These are phyloP conservation scores for Singerocomus inundabilis DNA, from an alignment of 1,284 basidiomycete genomes.

Conservation along the genomic window DNA sequence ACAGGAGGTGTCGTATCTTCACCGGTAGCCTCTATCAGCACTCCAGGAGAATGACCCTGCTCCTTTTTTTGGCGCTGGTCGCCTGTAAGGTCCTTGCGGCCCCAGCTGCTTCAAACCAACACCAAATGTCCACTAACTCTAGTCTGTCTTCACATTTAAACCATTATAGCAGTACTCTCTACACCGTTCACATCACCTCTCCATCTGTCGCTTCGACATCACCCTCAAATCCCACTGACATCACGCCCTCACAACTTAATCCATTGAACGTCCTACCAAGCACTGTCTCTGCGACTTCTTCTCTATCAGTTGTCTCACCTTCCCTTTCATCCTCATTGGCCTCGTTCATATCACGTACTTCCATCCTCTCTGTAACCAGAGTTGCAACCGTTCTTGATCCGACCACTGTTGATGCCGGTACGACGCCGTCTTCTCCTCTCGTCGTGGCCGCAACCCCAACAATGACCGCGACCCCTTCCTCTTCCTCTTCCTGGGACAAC, in stretches of 20 bases:
- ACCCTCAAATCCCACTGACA: not conserved
- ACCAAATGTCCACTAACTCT: not conserved
- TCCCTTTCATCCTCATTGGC: not conserved
- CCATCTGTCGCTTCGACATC: not conserved
- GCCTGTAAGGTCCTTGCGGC: conserved; percentile 7
- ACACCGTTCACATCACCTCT: not conserved
- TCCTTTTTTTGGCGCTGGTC: conserved; percentile 23
- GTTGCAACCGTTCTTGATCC: conserved; percentile 9
- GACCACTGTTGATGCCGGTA: conserved; percentile 1
- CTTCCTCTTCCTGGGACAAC: conserved; percentile 15
- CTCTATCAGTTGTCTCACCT: not conserved
- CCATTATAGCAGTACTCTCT: not conserved
- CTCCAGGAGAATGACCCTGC: conserved; percentile 11
- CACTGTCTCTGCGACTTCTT: not conserved
- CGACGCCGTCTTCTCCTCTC: conserved; percentile 14
- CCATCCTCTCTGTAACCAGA: conserved; percentile 8
- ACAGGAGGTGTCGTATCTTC: not conserved
- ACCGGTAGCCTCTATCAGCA: not conserved
- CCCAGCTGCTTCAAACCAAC: conserved; percentile 10
- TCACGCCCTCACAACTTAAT: not conserved
- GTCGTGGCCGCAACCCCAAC: conserved; percentile 28
- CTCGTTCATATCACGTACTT: not conserved
- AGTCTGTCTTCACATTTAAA: not conserved
- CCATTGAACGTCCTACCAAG: not conserved
- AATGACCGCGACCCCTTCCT: conserved; percentile 14